phyloP scores from a whole-genome alignment of 2,329 filamentous ascomycete genomes.

The Sphaerulina vaccinii region DNA sequence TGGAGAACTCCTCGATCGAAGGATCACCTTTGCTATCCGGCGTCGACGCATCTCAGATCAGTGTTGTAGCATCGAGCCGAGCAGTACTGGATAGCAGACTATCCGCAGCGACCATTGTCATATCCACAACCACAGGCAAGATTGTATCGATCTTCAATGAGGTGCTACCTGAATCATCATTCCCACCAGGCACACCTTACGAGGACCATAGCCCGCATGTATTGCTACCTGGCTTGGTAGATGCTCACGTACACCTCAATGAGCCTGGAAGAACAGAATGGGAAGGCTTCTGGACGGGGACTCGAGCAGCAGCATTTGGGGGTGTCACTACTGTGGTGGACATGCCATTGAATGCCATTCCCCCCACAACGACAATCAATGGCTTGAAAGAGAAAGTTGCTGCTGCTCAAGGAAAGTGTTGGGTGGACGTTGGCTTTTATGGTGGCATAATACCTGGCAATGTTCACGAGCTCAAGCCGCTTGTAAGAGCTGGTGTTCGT shows the following conservation, averaged over 20 bases:
- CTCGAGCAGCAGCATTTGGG: constrained; percentile 87
- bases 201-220: constrained; percentile 81
- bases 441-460: constrained; percentile 94
- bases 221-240: constrained; percentile 85
- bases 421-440: constrained; percentile 99
- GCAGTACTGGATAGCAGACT: constrained; percentile 75
- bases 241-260: constrained; percentile 96
- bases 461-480: constrained; percentile 69
- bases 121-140: constrained; percentile 78
- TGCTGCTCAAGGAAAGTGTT: constrained; percentile 83
- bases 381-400: constrained; percentile 81
- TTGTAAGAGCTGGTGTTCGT: constrained; percentile 82
- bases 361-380: constrained; percentile 84
- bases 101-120: constrained; percentile 77
- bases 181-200: constrained; percentile 71
- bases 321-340: constrained; percentile 96
- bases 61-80: constrained; percentile 79
- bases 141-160: constrained; percentile 73
- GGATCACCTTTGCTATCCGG: constrained; percentile 19
- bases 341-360: constrained; percentile 97
- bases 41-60: constrained; percentile 46
- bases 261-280: constrained; percentile 96
- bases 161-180: constrained; percentile 71
- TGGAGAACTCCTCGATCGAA: constrained; percentile 20
- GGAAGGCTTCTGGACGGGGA: constrained; percentile 97